These are phyloP conservation scores for Penicillium sp. DNA, from an alignment of 2,329 filamentous ascomycete species.

Conservation along the genomic window DNA sequence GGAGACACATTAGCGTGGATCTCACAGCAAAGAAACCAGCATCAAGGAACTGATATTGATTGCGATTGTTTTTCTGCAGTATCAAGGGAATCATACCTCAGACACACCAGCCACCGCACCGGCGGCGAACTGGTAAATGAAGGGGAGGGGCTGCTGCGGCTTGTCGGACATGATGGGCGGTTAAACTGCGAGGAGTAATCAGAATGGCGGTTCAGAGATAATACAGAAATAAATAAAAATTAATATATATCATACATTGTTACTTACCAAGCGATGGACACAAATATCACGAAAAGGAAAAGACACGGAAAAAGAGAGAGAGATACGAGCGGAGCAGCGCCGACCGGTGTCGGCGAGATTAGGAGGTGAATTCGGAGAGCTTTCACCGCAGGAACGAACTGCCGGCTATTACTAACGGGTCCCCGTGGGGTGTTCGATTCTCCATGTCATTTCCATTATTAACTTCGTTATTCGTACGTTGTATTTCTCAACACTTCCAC, in stretches of 20 bases:
- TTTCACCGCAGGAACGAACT: slow-evolving; percentile 15
- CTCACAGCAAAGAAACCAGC: not conserved
- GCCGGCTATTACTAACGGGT: slow-evolving; percentile 10
- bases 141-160: slow-evolving; percentile 76
- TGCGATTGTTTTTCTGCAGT: not conserved
- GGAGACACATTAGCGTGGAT: slow-evolving; percentile 18
- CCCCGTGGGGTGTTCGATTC: slow-evolving; percentile 16
- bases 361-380: slow-evolving; percentile 13
- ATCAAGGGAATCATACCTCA: slow-evolving; percentile 63
- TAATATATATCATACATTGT: too few relatives aligned
- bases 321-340: slow-evolving; percentile 12
- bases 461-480: slow-evolving; percentile 5
- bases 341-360: slow-evolving; percentile 23
- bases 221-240: not conserved
- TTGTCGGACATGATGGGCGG: slow-evolving; percentile 57
- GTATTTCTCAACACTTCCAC: slow-evolving; percentile 3
- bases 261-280: slow-evolving; percentile 10
- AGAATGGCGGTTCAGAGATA: not conserved
- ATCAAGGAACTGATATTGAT: not conserved
- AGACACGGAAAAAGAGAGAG: slow-evolving; percentile 1
- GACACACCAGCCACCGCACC: slow-evolving; percentile 97
- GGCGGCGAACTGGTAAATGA: slow-evolving; percentile 92
- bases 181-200: slow-evolving; percentile 5
- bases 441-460: slow-evolving; percentile 2
- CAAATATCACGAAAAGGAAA: slow-evolving; percentile 2